Evolutionary conservation across 2,329 filamentous ascomycete species (phyloP).

Genomic region (Colletotrichum zoysiae): DNA sequence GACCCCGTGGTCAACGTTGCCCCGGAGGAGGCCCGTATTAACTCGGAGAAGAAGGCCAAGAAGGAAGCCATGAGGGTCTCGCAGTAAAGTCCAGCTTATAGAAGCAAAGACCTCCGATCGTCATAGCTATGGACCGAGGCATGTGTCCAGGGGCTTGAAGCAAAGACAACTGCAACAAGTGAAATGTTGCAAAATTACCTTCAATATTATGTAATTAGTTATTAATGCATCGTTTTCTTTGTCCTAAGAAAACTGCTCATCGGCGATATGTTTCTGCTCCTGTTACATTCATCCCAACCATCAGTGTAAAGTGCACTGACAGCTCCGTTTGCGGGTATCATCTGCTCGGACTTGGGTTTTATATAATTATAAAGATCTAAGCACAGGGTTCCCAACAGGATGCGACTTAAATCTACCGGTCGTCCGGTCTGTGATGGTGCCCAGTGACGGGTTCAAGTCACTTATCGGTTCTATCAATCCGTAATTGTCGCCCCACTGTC

Average conservation of each 20-base stretch:
- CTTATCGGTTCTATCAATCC: background rate
- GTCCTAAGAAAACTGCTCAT: background rate
- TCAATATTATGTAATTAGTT: background rate
- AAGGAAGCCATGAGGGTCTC: background rate
- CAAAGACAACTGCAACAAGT: background rate
- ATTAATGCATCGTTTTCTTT: background rate
- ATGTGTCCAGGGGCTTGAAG: background rate
- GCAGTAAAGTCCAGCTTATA: background rate
- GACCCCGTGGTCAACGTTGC: conserved; percentile 13
- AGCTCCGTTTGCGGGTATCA: background rate
- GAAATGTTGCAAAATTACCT: background rate
- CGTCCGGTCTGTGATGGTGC: background rate
- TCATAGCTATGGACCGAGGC: background rate
- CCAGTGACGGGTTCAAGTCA: background rate
- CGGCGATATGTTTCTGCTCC: background rate
- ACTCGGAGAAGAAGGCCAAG: background rate
- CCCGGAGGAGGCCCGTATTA: background rate
- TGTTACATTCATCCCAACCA: background rate
- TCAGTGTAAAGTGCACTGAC: background rate
- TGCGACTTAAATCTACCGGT: background rate
- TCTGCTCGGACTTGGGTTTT: background rate
- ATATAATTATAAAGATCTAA: too few relatives aligned
- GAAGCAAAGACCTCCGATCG: background rate
- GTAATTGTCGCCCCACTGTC: background rate
- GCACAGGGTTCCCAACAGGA: background rate